Percentiles rank a stretch among this genome's conserved stretches.
Conservation (phyloP, 257 asterid genomes). For the Dorcoceras hygrometricum region DNA sequence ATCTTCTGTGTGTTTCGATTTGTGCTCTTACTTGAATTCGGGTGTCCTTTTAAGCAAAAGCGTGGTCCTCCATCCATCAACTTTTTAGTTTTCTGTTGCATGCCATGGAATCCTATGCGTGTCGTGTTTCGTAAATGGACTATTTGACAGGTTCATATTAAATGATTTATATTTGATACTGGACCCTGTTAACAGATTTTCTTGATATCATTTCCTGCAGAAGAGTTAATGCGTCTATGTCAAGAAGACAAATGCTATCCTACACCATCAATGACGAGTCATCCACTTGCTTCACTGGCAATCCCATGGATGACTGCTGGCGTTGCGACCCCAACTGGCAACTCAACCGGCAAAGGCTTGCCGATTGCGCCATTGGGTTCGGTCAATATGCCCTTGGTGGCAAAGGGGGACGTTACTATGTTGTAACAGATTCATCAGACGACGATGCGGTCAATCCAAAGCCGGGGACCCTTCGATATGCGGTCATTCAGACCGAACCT, state of each 20-base stretch:
- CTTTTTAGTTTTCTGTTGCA: constrained; percentile 34
- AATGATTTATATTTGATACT: not conserved
- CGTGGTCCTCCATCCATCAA: constrained; percentile 24
- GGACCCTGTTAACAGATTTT: not conserved
- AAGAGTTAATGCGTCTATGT: constrained; percentile 48
- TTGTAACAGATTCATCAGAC: constrained; percentile 69
- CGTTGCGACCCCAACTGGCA: constrained; percentile 73
- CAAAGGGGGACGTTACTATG: constrained; percentile 67
- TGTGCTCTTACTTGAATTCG: not conserved
- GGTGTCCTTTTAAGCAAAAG: not conserved
- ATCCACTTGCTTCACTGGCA: constrained; percentile 51
- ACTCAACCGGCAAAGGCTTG: constrained; percentile 58
- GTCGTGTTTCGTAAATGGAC: not conserved
- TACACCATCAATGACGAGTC: constrained; percentile 39
- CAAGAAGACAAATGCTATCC: constrained; percentile 55
- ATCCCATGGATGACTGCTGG: constrained; percentile 82
- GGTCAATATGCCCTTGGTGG: constrained; percentile 78
- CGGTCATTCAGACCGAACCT: constrained; percentile 65
- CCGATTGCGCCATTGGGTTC: constrained; percentile 68
- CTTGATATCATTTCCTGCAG: constrained; percentile 30
- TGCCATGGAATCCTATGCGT: constrained; percentile 36
- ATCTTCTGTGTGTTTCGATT: not conserved
- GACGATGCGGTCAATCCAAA: constrained; percentile 51
- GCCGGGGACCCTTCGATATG: constrained; percentile 68
- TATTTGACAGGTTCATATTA: not conserved